These are phyloP conservation scores for Entonaema liquescens DNA, from an alignment of 495 filamentous ascomycete genomes.

Conservation along the genomic window DNA sequence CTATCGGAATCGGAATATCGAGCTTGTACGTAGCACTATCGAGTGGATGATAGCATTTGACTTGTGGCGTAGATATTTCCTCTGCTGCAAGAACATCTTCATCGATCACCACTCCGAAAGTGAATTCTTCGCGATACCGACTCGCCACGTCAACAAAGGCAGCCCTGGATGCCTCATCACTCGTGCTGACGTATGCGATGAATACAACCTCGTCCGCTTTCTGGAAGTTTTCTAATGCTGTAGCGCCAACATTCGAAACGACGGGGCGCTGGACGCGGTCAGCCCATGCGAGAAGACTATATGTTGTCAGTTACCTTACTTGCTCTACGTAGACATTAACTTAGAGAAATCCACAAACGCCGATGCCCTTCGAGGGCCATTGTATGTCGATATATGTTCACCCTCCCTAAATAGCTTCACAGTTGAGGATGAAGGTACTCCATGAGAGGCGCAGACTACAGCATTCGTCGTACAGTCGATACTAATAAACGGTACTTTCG, in stretches of 20 bases:
- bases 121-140: constrained; percentile 48
- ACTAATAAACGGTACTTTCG: constrained; percentile 49
- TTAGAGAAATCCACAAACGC: constrained; percentile 39
- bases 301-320: constrained; percentile 13
- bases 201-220: constrained; percentile 50
- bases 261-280: constrained; percentile 43
- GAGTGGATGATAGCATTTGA: constrained; percentile 49
- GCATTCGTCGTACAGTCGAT: constrained; percentile 44
- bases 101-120: constrained; percentile 49
- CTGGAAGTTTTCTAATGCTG: constrained; percentile 46
- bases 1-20: constrained; percentile 34
- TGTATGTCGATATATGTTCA: constrained; percentile 36
- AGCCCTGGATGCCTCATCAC: constrained; percentile 20
- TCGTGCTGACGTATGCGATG: constrained; percentile 47
- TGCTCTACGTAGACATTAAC: background rate
- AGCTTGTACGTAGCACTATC: constrained; percentile 46
- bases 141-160: constrained; percentile 44
- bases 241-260: constrained; percentile 38
- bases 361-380: constrained; percentile 43
- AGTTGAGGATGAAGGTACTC: constrained; percentile 43
- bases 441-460: constrained; percentile 41
- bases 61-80: constrained; percentile 31
- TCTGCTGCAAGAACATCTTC: constrained; percentile 18
- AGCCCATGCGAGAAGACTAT: constrained; percentile 48
- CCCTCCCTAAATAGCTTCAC: constrained; percentile 39